These are phyloP conservation scores for Fusarium graminum DNA, from an alignment of 2,329 filamentous ascomycete species.

Conservation along the genomic window DNA sequence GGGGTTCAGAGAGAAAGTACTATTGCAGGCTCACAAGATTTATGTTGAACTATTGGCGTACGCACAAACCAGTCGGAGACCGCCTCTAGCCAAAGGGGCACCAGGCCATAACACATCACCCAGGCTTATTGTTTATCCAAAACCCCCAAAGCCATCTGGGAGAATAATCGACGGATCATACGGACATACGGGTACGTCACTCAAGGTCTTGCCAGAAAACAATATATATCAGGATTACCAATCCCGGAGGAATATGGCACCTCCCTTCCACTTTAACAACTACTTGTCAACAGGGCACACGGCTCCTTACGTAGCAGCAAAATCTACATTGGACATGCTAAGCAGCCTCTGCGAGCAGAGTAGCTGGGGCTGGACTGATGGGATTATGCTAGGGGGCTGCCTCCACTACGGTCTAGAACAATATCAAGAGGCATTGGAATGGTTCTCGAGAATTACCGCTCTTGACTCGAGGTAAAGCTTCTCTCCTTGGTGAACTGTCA, in stretches of 20 bases:
- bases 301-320: slow-evolving; percentile 68
- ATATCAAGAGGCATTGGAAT: slow-evolving; percentile 80
- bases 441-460: slow-evolving; percentile 75
- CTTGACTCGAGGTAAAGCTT: slow-evolving; percentile 66
- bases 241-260: slow-evolving; percentile 17
- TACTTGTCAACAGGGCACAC: slow-evolving; percentile 33
- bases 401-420: slow-evolving; percentile 90
- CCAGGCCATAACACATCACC: slow-evolving; percentile 56
- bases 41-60: slow-evolving; percentile 78
- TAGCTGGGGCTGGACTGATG: slow-evolving; percentile 90
- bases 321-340: slow-evolving; percentile 77
- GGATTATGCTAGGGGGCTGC: slow-evolving; percentile 91
- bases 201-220: slow-evolving; percentile 25
- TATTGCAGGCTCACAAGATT: slow-evolving; percentile 77
- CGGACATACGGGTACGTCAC: slow-evolving; percentile 10
- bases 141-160: slow-evolving; percentile 57
- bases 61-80: slow-evolving; percentile 71
- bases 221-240: slow-evolving; percentile 31
- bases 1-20: slow-evolving; percentile 75
- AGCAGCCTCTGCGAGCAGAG: slow-evolving; percentile 82
- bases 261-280: slow-evolving; percentile 30
- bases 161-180: slow-evolving; percentile 28
- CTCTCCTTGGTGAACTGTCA: slow-evolving; percentile 49
- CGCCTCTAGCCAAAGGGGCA: slow-evolving; percentile 56
- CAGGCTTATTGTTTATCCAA: slow-evolving; percentile 69